Base-by-base conservation (phyloP, 768 basidiomycete species). In the Pleurotus eryngii region DNA sequence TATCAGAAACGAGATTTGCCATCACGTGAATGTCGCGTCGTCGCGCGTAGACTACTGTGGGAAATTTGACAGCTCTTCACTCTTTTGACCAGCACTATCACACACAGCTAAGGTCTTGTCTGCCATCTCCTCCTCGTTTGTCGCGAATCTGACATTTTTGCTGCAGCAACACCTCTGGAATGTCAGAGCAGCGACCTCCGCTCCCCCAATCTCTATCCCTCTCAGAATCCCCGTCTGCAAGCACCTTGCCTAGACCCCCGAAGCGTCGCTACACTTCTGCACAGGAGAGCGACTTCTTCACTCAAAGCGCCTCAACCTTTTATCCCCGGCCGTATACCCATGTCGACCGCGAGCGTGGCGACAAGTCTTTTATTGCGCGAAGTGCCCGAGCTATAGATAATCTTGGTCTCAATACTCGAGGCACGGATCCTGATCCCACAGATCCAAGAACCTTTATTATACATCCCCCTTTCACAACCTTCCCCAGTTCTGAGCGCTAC, bases 381-480 rank as follows among this genome's bases (percentile, higher is more conserved):
- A 65, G 56, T 18, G 56, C 67, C 1, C 74, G 73, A 55, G 58
- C 70, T n/a, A 67, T 75, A 53, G 77, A 76, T n/a, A 57, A 75
- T 5, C 72, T 81, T 56, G 70, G 75, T 3, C 66, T 81, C 3
- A 78, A 81, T 35, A 70, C 82, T 14, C 76, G 78, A 20, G 76
- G 80, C 59, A 82, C 84, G 80, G 90, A 92, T 64, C 90, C 90
- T 1, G 78, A 79, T 11, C 79, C 78, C 4, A 76, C 77, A n/a
- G 90, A 92, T 63, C 81, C 83, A 18, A 78, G 74, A 54, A 80
- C 83, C 46, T 63, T 87, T 57, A 90, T 92, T 70, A 81, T 92
- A 37, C 89, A 82, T 62, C 86, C 89, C 0, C 90, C 90, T 7
- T 92, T 90, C 70, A 75, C 72, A 47, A 66, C 73, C 30, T 90